Evolutionary conservation across 1,284 basidiomycete genomes (phyloP), one percentile per base, ranked within the genome.

Genomic region (Trichosporon faecale): DNA sequence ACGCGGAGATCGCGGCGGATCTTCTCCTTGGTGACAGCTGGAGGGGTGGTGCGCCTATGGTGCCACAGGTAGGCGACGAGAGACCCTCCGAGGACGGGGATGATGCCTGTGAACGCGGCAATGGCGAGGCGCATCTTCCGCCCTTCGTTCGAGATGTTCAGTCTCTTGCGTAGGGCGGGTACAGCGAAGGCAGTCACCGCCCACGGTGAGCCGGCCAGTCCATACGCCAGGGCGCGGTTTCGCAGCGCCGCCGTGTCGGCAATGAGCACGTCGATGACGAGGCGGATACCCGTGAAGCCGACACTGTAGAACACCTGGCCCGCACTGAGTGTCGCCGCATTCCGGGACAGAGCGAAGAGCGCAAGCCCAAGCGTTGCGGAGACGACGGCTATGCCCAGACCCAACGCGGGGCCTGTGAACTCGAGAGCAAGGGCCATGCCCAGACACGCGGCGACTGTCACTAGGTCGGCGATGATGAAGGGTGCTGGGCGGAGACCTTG

Each of bases 161-260:
- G 78, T 8, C 77, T 70, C 21, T 83, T 77, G 0, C 76, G 68
- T 5, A 78, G 73, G 49, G 80, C 74, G 49, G 84, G 76, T 1
- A 84, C 84, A 23, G 79, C 80, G 25, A 82, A 85, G 11, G 83
- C 78, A 35, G 83, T 84, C 76, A 85, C 84, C 66, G 83, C 75
- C 74, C 78, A 85, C 0, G 84, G 84, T 7, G 80, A 76, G 0
- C 84, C 80, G 18, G 84, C 84, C 69, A 84, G 79, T 68, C 80
- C 84, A 35, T 79, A 84, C 23, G 83, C 81, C 23, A 85, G 76
- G 46, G 84, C 79, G 75, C 84, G 77, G 68, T 82, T 79, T 8
- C 76, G 75, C n/a, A 85, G 76, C 3, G 76, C 74, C 0, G 83
- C 83, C 3, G 79, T 79, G 72, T 85, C 84, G 55, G 79, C 82